Conservation (phyloP, 75 land plant species). For the Cunninghamia lanceolata region DNA sequence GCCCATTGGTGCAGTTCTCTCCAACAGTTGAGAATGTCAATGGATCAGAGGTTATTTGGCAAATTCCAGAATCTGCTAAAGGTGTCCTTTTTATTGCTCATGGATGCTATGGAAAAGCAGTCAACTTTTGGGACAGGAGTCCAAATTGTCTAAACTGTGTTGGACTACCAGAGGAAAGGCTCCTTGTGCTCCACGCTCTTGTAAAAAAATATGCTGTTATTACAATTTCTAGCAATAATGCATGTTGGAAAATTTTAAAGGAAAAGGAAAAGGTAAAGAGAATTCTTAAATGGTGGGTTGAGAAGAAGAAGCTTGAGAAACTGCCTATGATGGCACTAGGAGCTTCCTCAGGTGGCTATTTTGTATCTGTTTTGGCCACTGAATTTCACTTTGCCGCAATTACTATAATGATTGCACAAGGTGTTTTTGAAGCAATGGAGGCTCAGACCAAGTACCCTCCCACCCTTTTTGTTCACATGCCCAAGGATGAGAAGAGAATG, state of each 20-base stretch:
- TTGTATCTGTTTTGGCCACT: constrained; percentile 71
- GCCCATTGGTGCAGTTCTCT: constrained; percentile 18
- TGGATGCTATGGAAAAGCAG: constrained; percentile 74
- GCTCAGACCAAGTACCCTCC: constrained; percentile 56
- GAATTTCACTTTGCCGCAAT: constrained; percentile 55
- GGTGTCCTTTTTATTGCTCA: constrained; percentile 87
- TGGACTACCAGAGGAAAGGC: constrained; percentile 85
- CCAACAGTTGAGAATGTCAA: constrained; percentile 43
- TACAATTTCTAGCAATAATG: constrained; percentile 59
- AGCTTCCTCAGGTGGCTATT: constrained; percentile 93
- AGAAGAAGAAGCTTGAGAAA: constrained; percentile 35
- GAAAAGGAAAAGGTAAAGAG: constrained; percentile 44
- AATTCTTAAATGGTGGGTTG: constrained; percentile 59
- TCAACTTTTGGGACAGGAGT: constrained; percentile 79
- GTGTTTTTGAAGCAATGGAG: constrained; percentile 38
- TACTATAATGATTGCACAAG: constrained; percentile 74
- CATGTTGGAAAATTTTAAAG: constrained; percentile 70
- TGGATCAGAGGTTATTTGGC: constrained; percentile 78
- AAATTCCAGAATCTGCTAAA: constrained; percentile 66
- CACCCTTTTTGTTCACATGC: constrained; percentile 92
- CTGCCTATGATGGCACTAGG: constrained; percentile 81
- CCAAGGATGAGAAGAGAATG: constrained; percentile 57
- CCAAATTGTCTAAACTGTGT: constrained; percentile 56
- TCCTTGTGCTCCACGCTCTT: constrained; percentile 60
- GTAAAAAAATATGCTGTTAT: constrained; percentile 63